phyloP scores from a whole-genome alignment of 352 stramenopile genomes.

The Globisporangium recalcitrans region DNA sequence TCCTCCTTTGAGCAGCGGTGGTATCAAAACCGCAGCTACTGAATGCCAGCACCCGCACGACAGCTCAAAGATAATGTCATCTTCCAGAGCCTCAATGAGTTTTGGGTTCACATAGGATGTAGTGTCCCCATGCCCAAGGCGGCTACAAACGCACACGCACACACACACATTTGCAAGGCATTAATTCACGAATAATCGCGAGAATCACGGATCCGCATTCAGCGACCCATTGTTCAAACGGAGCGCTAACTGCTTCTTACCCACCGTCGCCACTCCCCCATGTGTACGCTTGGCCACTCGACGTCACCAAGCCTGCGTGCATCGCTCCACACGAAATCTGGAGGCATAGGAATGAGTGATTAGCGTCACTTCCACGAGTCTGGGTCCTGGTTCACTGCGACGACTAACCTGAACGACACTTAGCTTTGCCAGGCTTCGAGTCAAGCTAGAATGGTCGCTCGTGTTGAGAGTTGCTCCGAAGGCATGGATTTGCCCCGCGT shows the following conservation, averaged over 20 bases:
- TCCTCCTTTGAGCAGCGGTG: constrained; percentile 77
- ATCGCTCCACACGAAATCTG: constrained; percentile 76
- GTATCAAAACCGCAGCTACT: constrained; percentile 84
- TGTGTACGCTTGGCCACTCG: constrained; percentile 63
- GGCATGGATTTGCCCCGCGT: constrained; percentile 43
- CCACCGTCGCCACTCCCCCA: constrained; percentile 83
- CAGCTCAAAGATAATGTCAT: constrained; percentile 76
- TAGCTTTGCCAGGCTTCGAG: constrained; percentile 51
- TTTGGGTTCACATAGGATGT: constrained; percentile 70
- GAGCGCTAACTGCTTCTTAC: too few relatives aligned
- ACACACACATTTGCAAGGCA: not conserved
- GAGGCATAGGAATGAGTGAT: not conserved
- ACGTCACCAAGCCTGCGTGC: constrained; percentile 74
- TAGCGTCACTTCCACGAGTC: not conserved
- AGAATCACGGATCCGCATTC: not conserved
- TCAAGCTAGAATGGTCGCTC: constrained; percentile 46
- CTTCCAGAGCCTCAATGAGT: constrained; percentile 60
- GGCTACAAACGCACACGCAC: constrained; percentile 23
- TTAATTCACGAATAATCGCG: not conserved
- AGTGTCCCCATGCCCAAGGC: constrained; percentile 68
- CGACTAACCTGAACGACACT: constrained; percentile 47
- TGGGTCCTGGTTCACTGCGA: not conserved
- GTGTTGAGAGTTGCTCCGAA: constrained; percentile 73
- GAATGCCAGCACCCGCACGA: constrained; percentile 86
- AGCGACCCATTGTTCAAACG: too few relatives aligned